phyloP scores from a whole-genome alignment of 225 moss, liverwort and hornwort genomes.

The Pseudoscleropodium purum region DNA sequence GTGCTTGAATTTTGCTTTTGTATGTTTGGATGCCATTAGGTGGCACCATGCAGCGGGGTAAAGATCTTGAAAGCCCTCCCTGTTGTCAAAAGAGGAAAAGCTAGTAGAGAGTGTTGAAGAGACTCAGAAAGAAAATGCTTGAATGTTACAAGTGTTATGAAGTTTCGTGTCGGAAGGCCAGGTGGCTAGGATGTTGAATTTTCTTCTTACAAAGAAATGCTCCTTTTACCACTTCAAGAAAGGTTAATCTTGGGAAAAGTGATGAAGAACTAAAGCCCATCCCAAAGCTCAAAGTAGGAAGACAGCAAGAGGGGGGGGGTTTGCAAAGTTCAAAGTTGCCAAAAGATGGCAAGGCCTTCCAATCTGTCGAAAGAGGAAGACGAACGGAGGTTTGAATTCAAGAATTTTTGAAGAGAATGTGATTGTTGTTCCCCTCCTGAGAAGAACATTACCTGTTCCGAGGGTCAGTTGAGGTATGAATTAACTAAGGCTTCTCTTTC shows the following conservation, averaged over 20 bases:
- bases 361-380: slow-evolving; percentile 20
- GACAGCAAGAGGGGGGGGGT: slow-evolving; percentile 10
- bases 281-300: slow-evolving; percentile 41
- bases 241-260: slow-evolving; percentile 39
- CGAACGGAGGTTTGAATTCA: slow-evolving; percentile 39
- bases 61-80: slow-evolving; percentile 34
- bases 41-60: slow-evolving; percentile 41
- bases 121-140: slow-evolving; percentile 4
- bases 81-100: slow-evolving; percentile 19
- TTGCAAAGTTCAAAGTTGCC: slow-evolving; percentile 31
- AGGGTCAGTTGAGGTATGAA: slow-evolving; percentile 56
- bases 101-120: slow-evolving; percentile 42
- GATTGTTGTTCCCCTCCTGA: slow-evolving; percentile 34
- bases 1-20: slow-evolving; percentile 33
- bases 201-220: slow-evolving; percentile 26
- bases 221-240: slow-evolving; percentile 31
- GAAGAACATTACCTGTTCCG: slow-evolving; percentile 38
- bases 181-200: slow-evolving; percentile 25
- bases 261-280: slow-evolving; percentile 35
- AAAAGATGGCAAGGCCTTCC: slow-evolving; percentile 31
- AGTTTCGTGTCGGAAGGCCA: slow-evolving; percentile 29
- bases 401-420: slow-evolving; percentile 46
- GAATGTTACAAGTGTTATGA: slow-evolving; percentile 17
- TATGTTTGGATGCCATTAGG: slow-evolving; percentile 45
- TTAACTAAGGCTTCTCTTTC: slow-evolving; percentile 44